Conservation (phyloP, 2,329 filamentous ascomycete species). For the Penicillium griseofulvum region DNA sequence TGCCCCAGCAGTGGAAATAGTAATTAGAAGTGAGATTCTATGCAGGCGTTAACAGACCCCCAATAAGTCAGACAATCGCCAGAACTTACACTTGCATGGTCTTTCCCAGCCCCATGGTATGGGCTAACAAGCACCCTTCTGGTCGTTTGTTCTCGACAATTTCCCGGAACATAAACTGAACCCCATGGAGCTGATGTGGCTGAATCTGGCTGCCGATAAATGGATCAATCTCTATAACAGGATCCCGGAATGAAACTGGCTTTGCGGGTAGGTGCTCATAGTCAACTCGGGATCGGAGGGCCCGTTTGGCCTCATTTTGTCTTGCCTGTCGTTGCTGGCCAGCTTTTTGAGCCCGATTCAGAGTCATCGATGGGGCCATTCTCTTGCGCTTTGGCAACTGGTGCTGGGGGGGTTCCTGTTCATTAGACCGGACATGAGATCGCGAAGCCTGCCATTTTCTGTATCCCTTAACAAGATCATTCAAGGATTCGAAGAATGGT, state of each 20-base stretch:
- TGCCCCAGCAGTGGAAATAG: conserved; percentile 64
- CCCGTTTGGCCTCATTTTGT: conserved; percentile 52
- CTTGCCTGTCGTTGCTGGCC: conserved; percentile 55
- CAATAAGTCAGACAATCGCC: too few relatives aligned
- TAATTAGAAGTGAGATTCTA: conserved; percentile 72
- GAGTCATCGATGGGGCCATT: neutral
- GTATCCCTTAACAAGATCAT: neutral
- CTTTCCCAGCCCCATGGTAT: conserved; percentile 90
- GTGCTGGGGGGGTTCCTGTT: neutral
- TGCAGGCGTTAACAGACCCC: conserved; percentile 1
- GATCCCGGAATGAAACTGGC: conserved; percentile 46
- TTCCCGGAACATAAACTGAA: conserved; percentile 87
- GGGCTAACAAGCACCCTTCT: conserved; percentile 78
- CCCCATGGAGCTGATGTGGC: conserved; percentile 74
- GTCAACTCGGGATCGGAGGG: conserved; percentile 32
- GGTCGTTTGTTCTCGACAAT: conserved; percentile 61
- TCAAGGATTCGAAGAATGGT: neutral
- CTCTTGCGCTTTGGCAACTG: neutral
- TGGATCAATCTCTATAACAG: conserved; percentile 56
- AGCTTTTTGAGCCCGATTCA: conserved; percentile 44
- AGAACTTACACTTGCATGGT: conserved; percentile 73
- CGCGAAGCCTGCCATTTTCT: neutral
- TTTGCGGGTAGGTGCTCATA: conserved; percentile 44
- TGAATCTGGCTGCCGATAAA: conserved; percentile 67
- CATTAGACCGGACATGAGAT: neutral